Conservation (phyloP, 2,329 filamentous ascomycete species). For the Zasmidium angulare region DNA sequence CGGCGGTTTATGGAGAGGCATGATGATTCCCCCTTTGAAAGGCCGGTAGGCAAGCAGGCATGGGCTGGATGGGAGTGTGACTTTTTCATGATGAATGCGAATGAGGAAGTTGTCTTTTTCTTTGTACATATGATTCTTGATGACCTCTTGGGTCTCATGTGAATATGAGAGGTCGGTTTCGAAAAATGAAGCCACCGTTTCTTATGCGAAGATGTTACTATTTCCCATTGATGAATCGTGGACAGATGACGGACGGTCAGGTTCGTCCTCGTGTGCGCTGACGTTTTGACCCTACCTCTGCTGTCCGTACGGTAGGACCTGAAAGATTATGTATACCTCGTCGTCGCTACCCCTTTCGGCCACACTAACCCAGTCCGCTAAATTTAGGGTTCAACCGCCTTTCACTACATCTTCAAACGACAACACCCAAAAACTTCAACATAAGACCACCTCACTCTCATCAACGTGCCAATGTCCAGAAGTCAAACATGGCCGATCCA, state of each 20-base stretch:
- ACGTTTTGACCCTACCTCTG: no score
- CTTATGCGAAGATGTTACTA: not conserved
- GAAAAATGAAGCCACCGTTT: not conserved
- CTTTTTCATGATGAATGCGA: not conserved
- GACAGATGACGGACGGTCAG: no score
- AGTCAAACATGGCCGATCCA: no score
- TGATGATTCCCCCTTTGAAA: not conserved
- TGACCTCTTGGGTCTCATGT: not conserved
- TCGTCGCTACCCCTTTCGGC: not conserved
- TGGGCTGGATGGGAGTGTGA: not conserved
- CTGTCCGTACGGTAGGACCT: no score
- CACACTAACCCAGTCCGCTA: not conserved
- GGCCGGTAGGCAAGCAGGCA: not conserved
- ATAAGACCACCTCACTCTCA: no score
- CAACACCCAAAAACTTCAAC: not conserved
- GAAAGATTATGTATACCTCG: no score
- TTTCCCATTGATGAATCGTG: no score
- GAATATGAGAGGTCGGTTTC: not conserved
- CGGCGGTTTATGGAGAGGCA: not conserved
- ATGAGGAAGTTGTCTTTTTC: not conserved
- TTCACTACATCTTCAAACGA: not conserved
- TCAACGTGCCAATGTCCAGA: no score
- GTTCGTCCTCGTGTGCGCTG: no score
- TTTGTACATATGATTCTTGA: not conserved
- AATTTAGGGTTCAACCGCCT: not conserved